These are phyloP conservation scores for Brettanomyces bruxellensis DNA, from an alignment of 805 yeast species.

Conservation along the genomic window DNA sequence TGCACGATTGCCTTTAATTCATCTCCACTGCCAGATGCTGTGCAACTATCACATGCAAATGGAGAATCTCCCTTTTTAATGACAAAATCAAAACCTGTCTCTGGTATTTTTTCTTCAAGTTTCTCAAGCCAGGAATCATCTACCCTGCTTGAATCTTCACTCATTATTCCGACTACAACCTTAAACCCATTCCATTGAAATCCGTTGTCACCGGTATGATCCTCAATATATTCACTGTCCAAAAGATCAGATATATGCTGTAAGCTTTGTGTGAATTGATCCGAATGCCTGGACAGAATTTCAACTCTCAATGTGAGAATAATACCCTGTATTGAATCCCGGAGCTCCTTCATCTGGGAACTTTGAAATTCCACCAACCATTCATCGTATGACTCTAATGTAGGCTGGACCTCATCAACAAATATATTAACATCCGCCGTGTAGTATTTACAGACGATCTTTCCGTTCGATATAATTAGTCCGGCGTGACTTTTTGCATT, in stretches of 20 bases:
- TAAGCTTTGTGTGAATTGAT: constrained; percentile 14
- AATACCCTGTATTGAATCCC: constrained; percentile 38
- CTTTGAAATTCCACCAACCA: constrained; percentile 33
- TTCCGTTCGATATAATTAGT: constrained; percentile 15
- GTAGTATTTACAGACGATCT: constrained; percentile 19
- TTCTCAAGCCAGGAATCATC: constrained; percentile 12
- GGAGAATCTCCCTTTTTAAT: no score
- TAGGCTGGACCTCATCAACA: constrained; percentile 24
- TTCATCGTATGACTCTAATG: constrained; percentile 7
- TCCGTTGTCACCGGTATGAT: not conserved
- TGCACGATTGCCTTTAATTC: constrained; percentile 33
- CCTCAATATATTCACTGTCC: constrained; percentile 16
- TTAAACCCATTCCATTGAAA: constrained; percentile 28
- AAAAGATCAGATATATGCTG: constrained; percentile 10
- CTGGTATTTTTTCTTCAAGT: constrained; percentile 31
- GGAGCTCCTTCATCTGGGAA: constrained; percentile 31
- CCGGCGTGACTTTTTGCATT: constrained; percentile 16
- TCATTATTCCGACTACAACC: constrained; percentile 26
- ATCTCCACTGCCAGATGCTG: constrained; percentile 29
- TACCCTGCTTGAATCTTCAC: not conserved
- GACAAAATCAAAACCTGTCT: constrained; percentile 33
- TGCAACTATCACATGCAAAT: constrained; percentile 9
- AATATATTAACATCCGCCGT: constrained; percentile 19
- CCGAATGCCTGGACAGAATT: constrained; percentile 1
- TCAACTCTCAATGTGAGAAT: constrained; percentile 30